Base-by-base conservation (phyloP, 305 asterid genomes). In the Salvia sclarea region DNA sequence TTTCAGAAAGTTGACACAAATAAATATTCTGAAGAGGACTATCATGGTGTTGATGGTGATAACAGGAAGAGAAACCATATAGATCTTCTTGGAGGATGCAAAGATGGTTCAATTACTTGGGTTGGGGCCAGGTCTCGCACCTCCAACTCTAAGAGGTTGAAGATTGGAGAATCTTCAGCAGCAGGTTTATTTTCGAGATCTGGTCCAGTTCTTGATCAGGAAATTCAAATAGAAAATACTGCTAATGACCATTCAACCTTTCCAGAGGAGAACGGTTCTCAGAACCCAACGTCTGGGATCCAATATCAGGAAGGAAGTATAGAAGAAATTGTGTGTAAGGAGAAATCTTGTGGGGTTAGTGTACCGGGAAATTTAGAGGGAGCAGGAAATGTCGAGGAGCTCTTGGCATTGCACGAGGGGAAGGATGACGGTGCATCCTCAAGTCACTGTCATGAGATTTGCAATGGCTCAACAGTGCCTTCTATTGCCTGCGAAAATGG, bases 71-170 rank as follows among this genome's bases (percentile, higher is more conserved):
- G 71, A 68, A 70, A 83, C 79, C 82, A 80, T 64, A 47, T 21
- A 53, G 92, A 85, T 73, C 87, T 91, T 77, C 94, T 85, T 75
- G 92, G 85, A 79, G 91, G 90, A 66, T 75, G 76, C 78, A 86
- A 89, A 76, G 83, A 82, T 74, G 85, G 94, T 56, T 77, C 87
- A 66, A 76, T 86, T 68, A 81, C 86, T 69, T 95, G 98, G 99
- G 98, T 98, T 74, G 97, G 97, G 61, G 91, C 80, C 77, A 92
- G 79, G 78, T 44, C 88, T 72, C 97, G 99, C 67, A 79, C 95
- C 57, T 75, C 95, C 52, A 95, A 95, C 57, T 75, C 95, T 55
- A 95, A 95, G 81, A 92, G 90, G 78, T 65, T 80, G 64, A 89
- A 82, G 84, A 71, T 74, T 58, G 96, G 80, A 59, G 95, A 84